Evolutionary conservation across 768 basidiomycete genomes (phyloP), one percentile per base, ranked within the genome.

Genomic region (Suillus weaverae): DNA sequence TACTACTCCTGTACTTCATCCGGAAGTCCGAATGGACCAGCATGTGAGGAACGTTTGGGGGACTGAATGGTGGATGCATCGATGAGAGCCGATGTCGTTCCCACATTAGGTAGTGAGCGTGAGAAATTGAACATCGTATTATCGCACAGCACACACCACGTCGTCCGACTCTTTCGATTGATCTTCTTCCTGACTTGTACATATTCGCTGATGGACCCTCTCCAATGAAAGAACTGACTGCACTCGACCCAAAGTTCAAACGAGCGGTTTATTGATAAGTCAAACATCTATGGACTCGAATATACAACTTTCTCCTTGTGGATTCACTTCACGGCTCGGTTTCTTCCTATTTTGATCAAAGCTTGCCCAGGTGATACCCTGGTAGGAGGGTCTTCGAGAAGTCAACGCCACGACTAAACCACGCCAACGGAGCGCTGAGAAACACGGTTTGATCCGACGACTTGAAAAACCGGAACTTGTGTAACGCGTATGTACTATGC

Each of bases 11-110:
- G 51, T 53, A 32, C 30, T 9, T 54, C 26, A 26, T 26, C 26
- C 26, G 26, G 26, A 26, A 26, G 26, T 26, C 32, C 16, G 10
- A 6, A 20, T 54, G 20, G 30, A 54, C 10, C 18, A 54, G 32
- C 53, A 54, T 54, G 53, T 11, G 32, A 32, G 18, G 32, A 54
- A 54, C 53, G 53, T 54, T 54, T 32, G 53, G 53, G 46, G 53
- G 32, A 33, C 18, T 11, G 10, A 33, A 20, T 32, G 51, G 9
- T 33, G 32, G 53, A 54, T n/a, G n/a, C n/a, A n/a, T n/a, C n/a
- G n/a, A n/a, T 33, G 32, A 20, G 32, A 54, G 53, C 43, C 26
- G 26, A 26, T 26, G 26, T 26, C 26, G 26, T 26, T 26, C 26
- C 26, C 26, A 26, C 26, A 53, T 53, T 53, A 32, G 32, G 30